Evolutionary conservation across 2,329 filamentous ascomycete species (phyloP).

Genomic region (Canariomyces notabilis): DNA sequence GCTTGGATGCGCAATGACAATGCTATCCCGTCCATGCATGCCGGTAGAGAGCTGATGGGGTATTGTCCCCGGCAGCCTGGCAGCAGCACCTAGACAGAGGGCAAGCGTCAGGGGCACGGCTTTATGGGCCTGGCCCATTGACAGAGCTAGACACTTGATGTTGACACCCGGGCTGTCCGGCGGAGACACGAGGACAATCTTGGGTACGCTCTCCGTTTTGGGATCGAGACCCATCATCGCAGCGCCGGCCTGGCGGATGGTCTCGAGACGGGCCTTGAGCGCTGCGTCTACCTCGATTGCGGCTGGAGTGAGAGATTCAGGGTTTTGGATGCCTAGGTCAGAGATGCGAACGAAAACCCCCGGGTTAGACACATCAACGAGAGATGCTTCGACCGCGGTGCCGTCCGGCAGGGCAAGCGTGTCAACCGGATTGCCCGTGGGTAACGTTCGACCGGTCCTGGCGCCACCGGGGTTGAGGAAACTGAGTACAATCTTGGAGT

Average conservation of each 20-base stretch:
- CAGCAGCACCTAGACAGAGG: constrained; percentile 37
- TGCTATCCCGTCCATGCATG: constrained; percentile 21
- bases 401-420: constrained; percentile 28
- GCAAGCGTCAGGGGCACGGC: constrained; percentile 39
- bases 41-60: constrained; percentile 31
- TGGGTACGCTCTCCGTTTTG: constrained; percentile 36
- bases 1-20: constrained; percentile 44
- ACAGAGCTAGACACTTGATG: constrained; percentile 43
- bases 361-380: constrained; percentile 40
- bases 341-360: constrained; percentile 36
- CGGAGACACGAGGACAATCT: constrained; percentile 41
- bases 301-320: constrained; percentile 22
- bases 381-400: constrained; percentile 30
- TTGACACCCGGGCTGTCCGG: constrained; percentile 27
- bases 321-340: constrained; percentile 28
- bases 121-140: constrained; percentile 42
- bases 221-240: constrained; percentile 37
- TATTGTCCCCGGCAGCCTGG: constrained; percentile 38
- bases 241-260: constrained; percentile 35
- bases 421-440: constrained; percentile 36
- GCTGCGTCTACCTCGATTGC: constrained; percentile 29
- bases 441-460: constrained; percentile 36
- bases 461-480: constrained; percentile 39
- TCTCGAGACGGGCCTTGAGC: constrained; percentile 32
- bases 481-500: constrained; percentile 33